Conservation (phyloP, 352 stramenopile genomes). For the Globisporangium takayamanum region DNA sequence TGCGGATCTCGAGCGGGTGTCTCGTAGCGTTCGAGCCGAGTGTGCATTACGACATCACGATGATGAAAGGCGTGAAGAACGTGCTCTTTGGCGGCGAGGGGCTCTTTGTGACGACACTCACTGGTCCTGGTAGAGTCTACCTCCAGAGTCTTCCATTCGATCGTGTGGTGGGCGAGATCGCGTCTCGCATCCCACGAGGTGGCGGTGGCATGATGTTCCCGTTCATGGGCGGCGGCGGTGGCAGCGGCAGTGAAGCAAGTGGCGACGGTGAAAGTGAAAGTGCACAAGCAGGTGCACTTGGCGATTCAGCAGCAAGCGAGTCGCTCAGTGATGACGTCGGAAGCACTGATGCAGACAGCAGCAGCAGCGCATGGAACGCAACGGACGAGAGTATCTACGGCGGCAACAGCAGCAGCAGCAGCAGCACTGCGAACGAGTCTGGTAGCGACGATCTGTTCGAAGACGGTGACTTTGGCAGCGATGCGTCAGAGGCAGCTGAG, state of each 20-base stretch:
- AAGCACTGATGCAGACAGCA: background rate
- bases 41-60: conserved; percentile 89
- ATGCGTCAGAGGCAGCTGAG: conserved; percentile 8
- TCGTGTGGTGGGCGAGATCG: conserved; percentile 91
- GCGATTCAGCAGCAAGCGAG: conserved; percentile 18
- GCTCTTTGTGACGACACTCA: conserved; percentile 92
- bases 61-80: conserved; percentile 91
- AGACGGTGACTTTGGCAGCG: conserved; percentile 16
- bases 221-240: conserved; percentile 71
- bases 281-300: conserved; percentile 10
- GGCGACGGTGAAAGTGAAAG: conserved; percentile 4
- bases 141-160: conserved; percentile 91
- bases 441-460: conserved; percentile 15
- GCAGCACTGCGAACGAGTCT: conserved; percentile 1
- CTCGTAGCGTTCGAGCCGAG: conserved; percentile 88
- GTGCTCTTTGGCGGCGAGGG: conserved; percentile 92
- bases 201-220: conserved; percentile 81
- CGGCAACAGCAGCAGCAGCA: conserved; percentile 5
- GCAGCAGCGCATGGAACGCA: conserved; percentile 23
- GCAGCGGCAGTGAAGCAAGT: conserved; percentile 13
- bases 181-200: conserved; percentile 71
- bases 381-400: conserved; percentile 53
- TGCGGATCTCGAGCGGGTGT: conserved; percentile 89
- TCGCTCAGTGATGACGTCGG: conserved; percentile 1
- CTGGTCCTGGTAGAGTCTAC: conserved; percentile 86